Evolutionary conservation across 208 protist genomes (phyloP), one percentile per base, ranked within the genome.

Genomic region (Naegleria fowleri): DNA sequence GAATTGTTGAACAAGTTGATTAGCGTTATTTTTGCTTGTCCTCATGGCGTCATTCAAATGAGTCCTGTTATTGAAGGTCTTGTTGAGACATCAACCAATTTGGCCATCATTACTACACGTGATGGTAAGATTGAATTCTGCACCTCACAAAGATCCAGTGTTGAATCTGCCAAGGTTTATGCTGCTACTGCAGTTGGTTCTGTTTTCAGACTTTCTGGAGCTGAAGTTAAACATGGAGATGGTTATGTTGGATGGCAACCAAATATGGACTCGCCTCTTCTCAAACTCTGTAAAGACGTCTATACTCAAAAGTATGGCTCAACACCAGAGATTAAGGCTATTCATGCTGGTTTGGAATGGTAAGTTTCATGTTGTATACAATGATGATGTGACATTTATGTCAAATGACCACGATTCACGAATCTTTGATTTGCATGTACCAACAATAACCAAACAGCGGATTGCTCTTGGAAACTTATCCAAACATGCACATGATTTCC

Each of bases 11-110:
- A 15, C 55, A 67, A 67, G n/a, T 76, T 90, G 39, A 40, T 67
- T 40, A 19, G 9, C 6, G 41, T 86, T 11, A n/a, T 90, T 5
- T 25, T 29, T 15, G 76, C 40, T 40, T 33, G 19, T 6, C 92
- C 92, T 55, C 86, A 93, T 51, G 92, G 92, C 16, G 92, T 93
- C 16, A 25, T 93, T n/a, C 39, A 41, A 38, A 92, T 92, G 88
- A 67, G 29, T 83, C 51, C 36, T 43, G 89, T 91, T 41, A 58
- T 92, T 13, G 33, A 90, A 33, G 91, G 90, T 48, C 90, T 92
- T 9, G 89, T 92, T 52, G 91, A 92, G 76, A 88, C 91, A 5
- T 90, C 48, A 3, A 90, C 83, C 7, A 86, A 84, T 36, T 39
- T 90, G 13, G 75, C 88, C 9, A 25, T 90, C 19, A 25, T 86